Base-by-base conservation (phyloP, 2,329 filamentous ascomycete species). In the Hypoxylon sp. region DNA sequence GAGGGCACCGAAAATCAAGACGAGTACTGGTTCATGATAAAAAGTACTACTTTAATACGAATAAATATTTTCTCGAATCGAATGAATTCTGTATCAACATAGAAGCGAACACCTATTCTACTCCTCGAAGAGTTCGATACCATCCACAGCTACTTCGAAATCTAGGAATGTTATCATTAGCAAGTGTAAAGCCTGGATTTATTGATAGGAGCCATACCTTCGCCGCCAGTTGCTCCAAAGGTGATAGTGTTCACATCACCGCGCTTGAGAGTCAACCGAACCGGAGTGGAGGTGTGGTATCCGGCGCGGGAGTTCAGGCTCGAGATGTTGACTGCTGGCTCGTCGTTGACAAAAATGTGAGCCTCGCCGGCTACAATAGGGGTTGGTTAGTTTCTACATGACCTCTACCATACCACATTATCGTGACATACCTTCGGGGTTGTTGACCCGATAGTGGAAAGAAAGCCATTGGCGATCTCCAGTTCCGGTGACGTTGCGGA, bases 401-500 rank as follows among this genome's bases (percentile, higher is more conserved):
- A 13, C n/a, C 23, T 15, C 13, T 6, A 13, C 2, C n/a, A 17
- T 12, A 26, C 11, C 15, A 31, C 5, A 16, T 3, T 21, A 31
- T 5, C 5, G 8, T 6, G 8, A 20, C 29, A 38, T 58, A 66
- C 66, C 63, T 34, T 63, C 54, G 4, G 62, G 63, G 30, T 67
- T 62, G 26, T 61, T 66, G 29, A 69, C 66, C 4, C 54, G 63
- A 56, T 72, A 73, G 55, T 72, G 68, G 48, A 74, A 62, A 21
- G 69, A 66, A 11, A 73, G 57, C 71, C 71, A 74, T 47, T 73
- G 67, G 7, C 63, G 50, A 11, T 57, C 52, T 15, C 70, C 71
- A 5, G 67, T 68, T 11, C 69, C 71, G 2, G 70, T 71, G 8
- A 73, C 60, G 40, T 74, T 73, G 19, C 59, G 57, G 60, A 73